Conservation (phyloP, 2,329 filamentous ascomycete species). For the Clonostachys rhizophaga region DNA sequence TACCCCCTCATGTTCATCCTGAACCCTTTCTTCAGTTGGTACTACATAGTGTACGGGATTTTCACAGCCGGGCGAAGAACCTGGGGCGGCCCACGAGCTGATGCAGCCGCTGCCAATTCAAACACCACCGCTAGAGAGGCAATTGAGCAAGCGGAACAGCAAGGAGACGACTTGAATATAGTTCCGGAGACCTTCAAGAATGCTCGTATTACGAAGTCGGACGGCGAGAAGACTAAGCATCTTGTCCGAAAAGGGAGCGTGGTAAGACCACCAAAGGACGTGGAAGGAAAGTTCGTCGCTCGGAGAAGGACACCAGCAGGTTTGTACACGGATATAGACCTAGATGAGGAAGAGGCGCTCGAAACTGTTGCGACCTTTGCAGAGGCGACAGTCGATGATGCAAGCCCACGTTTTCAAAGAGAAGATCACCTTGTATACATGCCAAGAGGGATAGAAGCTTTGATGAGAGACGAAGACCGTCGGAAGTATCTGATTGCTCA, state of each 20-base stretch:
- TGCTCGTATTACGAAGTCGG: constrained; percentile 40
- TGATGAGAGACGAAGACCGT: constrained; percentile 75
- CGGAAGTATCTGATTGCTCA: constrained; percentile 70
- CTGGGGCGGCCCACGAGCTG: constrained; percentile 90
- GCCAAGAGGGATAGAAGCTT: constrained; percentile 52
- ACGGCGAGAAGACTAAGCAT: constrained; percentile 17
- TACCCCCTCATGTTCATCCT: constrained; percentile 94
- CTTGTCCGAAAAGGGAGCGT: constrained; percentile 47
- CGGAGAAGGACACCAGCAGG: constrained; percentile 64
- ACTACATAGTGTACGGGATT: constrained; percentile 96
- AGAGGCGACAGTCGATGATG: constrained; percentile 21
- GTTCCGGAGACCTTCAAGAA: constrained; percentile 78
- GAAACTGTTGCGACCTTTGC: constrained; percentile 19
- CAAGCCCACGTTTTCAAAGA: constrained; percentile 56
- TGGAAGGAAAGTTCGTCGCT: constrained; percentile 76
- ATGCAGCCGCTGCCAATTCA: constrained; percentile 75
- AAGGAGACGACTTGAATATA: constrained; percentile 85
- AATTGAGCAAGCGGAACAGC: constrained; percentile 73
- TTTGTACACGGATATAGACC: constrained; percentile 65
- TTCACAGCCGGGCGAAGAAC: constrained; percentile 92
- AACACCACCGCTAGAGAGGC: constrained; percentile 75
- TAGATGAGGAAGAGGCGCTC: constrained; percentile 15
- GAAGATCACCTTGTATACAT: constrained; percentile 21
- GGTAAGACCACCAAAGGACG: constrained; percentile 66
- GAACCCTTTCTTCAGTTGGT: constrained; percentile 97